phyloP scores from a whole-genome alignment of 176 grass and related monocot species.

The Ensete glaucum region DNA sequence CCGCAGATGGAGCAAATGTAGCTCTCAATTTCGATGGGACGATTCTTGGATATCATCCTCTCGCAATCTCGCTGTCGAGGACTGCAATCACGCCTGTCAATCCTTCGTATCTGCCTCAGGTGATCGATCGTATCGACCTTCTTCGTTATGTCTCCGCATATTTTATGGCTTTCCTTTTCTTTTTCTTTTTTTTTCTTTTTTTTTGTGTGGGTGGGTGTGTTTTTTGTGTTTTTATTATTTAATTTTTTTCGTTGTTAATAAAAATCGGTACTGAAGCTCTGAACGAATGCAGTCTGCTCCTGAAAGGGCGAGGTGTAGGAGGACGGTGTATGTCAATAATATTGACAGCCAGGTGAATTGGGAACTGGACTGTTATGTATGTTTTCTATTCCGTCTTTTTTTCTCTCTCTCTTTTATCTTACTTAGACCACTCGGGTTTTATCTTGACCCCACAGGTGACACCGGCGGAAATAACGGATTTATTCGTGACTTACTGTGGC shows the following conservation, averaged over 20 bases:
- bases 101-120: slow-evolving; percentile 26
- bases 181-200: no score
- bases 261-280: neutral
- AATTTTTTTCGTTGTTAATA: neutral
- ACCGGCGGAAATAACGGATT: slow-evolving; percentile 7
- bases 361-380: neutral
- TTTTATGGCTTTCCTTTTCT: no score
- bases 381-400: neutral
- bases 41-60: neutral
- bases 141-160: neutral
- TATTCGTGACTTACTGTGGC: slow-evolving; percentile 23
- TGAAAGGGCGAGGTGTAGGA: slow-evolving; percentile 26
- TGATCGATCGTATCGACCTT: neutral
- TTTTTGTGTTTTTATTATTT: no score
- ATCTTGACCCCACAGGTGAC: slow-evolving; percentile 12
- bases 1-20: neutral
- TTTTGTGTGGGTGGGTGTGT: no score
- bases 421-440: no score
- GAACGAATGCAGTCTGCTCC: slow-evolving; percentile 18
- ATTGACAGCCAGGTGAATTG: slow-evolving; percentile 21
- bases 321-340: slow-evolving; percentile 37
- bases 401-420: neutral
- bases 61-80: neutral
- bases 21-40: neutral
- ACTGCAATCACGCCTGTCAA: neutral